Evolutionary conservation across 768 basidiomycete genomes (phyloP).

Genomic region (Austroboletus eburneus): DNA sequence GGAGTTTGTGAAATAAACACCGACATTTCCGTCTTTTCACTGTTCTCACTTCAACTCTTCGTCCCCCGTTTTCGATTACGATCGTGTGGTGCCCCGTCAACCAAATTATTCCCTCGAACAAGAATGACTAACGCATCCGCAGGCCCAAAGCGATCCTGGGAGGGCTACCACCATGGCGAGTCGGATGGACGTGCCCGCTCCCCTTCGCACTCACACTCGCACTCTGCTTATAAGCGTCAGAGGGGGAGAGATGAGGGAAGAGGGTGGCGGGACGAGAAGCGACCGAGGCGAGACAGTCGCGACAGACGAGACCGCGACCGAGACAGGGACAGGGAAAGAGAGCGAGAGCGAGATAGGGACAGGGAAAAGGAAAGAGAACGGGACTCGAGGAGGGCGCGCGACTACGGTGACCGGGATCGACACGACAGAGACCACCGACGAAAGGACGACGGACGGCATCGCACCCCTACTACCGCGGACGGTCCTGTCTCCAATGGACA

Average conservation of each 20-base stretch:
- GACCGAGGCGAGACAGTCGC: slow-evolving; percentile 33
- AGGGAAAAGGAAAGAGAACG: slow-evolving; percentile 34
- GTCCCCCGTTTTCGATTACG: slow-evolving; percentile 20
- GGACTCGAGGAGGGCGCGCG: slow-evolving; percentile 33
- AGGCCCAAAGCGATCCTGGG: slow-evolving; percentile 81
- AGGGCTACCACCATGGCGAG: slow-evolving; percentile 45
- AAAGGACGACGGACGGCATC: slow-evolving; percentile 30
- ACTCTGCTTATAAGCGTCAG: slow-evolving; percentile 44
- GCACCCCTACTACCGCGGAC: slow-evolving; percentile 12
- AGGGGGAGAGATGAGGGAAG: slow-evolving; percentile 51
- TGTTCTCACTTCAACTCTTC: not conserved
- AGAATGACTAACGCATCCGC: slow-evolving; percentile 78
- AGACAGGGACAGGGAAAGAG: slow-evolving; percentile 29
- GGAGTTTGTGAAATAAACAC: no score
- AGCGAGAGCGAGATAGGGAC: slow-evolving; percentile 33
- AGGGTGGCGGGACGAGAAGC: slow-evolving; percentile 64
- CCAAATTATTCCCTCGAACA: slow-evolving; percentile 38
- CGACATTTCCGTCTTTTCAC: not conserved
- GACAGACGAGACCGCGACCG: slow-evolving; percentile 30
- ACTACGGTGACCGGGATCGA: slow-evolving; percentile 26
- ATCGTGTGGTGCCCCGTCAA: slow-evolving; percentile 85
- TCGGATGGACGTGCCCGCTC: slow-evolving; percentile 23
- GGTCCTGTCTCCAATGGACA: slow-evolving; percentile 19
- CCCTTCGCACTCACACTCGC: slow-evolving; percentile 8
- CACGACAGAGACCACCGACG: slow-evolving; percentile 27